Base-by-base conservation (phyloP, 192 early-diverging fungal genomes). In the Coemansia sp. region DNA sequence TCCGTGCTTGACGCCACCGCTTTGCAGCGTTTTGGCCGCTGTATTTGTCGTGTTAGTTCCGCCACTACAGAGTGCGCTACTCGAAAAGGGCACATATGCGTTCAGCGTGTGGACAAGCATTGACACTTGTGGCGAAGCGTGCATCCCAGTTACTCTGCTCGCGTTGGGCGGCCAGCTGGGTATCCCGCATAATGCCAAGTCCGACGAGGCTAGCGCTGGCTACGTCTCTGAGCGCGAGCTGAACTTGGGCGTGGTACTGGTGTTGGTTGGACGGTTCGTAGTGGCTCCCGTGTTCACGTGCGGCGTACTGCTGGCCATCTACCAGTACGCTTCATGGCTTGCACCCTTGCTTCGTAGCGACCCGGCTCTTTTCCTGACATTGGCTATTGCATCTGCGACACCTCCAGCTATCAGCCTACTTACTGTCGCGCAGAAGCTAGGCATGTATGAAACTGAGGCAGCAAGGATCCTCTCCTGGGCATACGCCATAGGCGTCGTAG, bases 401-500 rank as follows among this genome's bases (percentile, higher is more conserved):
- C 90, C 90, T 1, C 87, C 90, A 1, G 90, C 90, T 1, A 78
- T 90, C 66, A 90, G 88, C 39, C 81, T 91, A 42, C 78, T 87
- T 8, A 88, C 89, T 33, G 84, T 91, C n/a, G 85, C 86, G 45
- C 87, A 89, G 61, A 84, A 85, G 44, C 76, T 87, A 57, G 87
- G 85, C 2, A 72, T 85, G 68, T 92, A 85, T 68, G 88, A 92
- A 68, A 72, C 78, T n/a, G 86, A 89, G 66, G 85, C 89, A 72
- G 84, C 87, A 6, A 78, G 65, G 5, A 77, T 92, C 6, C 66
- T 92, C 35, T 88, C 89, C 63, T 88, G 77, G 78, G 83, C 86
- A 21, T 92, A 92, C 54, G 82, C 64, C 13, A 35, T 63, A 11
- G 81, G 72, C 51, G 59, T 76, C 1, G 46, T 75, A 13, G 72